Percentiles rank a stretch among this genome's conserved stretches.
Evolutionary conservation across 306 rosid genomes (phyloP).

Genomic region (Quillaja saponaria): DNA sequence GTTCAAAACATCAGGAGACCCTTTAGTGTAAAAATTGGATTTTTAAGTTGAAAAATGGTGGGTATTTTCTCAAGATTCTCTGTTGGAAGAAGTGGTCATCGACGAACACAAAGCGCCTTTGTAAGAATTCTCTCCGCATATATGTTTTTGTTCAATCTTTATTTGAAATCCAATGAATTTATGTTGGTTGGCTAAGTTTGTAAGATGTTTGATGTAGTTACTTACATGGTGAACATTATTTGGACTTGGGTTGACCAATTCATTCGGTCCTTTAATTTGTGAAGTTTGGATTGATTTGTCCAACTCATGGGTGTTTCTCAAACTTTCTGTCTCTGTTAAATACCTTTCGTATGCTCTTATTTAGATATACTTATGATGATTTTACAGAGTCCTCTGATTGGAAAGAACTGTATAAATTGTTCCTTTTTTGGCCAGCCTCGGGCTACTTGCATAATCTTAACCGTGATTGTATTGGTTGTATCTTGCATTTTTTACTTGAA

Average conservation of each 20-base stretch:
- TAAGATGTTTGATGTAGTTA: not conserved
- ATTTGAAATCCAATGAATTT: slow-evolving; percentile 9
- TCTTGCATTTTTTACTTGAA: slow-evolving; percentile 12
- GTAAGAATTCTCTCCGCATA: slow-evolving; percentile 45
- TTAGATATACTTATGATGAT: not conserved
- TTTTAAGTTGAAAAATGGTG: slow-evolving; percentile 60
- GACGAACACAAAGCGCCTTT: slow-evolving; percentile 90
- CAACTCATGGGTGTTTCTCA: slow-evolving; percentile 15
- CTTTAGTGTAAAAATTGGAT: slow-evolving; percentile 26
- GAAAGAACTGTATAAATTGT: slow-evolving; percentile 5
- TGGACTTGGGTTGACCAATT: slow-evolving; percentile 46
- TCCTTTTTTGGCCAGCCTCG: not conserved
- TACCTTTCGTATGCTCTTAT: not conserved
- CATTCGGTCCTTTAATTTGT: slow-evolving; percentile 10
- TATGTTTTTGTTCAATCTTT: not conserved
- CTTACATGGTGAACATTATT: slow-evolving; percentile 21
- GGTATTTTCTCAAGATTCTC: slow-evolving; percentile 93
- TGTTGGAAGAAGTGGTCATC: slow-evolving; percentile 65
- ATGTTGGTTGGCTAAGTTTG: slow-evolving; percentile 1
- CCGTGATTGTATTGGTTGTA: not conserved
- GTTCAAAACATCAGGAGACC: slow-evolving; percentile 25
- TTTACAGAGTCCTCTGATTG: not conserved
- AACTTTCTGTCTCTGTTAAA: slow-evolving; percentile 23
- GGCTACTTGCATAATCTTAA: not conserved
- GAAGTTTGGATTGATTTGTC: slow-evolving; percentile 25